phyloP scores from a whole-genome alignment of 768 basidiomycete genomes.

The Paxillus involutus region DNA sequence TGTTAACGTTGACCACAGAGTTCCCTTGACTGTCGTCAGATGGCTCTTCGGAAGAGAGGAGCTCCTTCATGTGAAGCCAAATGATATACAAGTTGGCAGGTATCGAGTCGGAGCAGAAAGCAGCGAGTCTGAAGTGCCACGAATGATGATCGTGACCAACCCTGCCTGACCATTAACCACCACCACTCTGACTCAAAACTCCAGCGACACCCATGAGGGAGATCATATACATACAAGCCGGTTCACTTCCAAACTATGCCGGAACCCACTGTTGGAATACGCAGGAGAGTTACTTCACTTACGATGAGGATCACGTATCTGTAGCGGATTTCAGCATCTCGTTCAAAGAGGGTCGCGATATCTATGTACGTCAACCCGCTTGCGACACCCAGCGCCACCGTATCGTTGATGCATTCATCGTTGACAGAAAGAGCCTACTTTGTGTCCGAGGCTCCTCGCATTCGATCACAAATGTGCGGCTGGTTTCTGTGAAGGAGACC shows the following conservation, averaged over 20 bases:
- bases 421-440: constrained; percentile 36
- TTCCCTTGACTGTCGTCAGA: too few relatives aligned
- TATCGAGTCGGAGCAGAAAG: too few relatives aligned
- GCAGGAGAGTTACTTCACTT: constrained; percentile 67
- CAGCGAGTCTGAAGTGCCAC: too few relatives aligned
- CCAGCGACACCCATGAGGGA: constrained; percentile 55
- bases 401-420: neutral
- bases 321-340: constrained; percentile 56
- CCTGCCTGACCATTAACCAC: too few relatives aligned
- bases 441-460: constrained; percentile 62
- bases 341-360: constrained; percentile 59
- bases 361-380: constrained; percentile 39
- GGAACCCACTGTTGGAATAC: constrained; percentile 85
- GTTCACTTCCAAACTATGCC: constrained; percentile 60
- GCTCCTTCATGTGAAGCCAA: too few relatives aligned
- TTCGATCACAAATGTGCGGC: constrained; percentile 65
- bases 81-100: too few relatives aligned
- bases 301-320: constrained; percentile 43
- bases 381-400: neutral
- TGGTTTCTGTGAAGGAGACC: constrained; percentile 1
- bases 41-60: too few relatives aligned
- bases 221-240: constrained; percentile 78
- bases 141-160: too few relatives aligned
- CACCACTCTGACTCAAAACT: too few relatives aligned
- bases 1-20: too few relatives aligned